These are phyloP conservation scores for Vigna reflexopilosa DNA, from an alignment of 306 rosid genomes.

Conservation along the genomic window DNA sequence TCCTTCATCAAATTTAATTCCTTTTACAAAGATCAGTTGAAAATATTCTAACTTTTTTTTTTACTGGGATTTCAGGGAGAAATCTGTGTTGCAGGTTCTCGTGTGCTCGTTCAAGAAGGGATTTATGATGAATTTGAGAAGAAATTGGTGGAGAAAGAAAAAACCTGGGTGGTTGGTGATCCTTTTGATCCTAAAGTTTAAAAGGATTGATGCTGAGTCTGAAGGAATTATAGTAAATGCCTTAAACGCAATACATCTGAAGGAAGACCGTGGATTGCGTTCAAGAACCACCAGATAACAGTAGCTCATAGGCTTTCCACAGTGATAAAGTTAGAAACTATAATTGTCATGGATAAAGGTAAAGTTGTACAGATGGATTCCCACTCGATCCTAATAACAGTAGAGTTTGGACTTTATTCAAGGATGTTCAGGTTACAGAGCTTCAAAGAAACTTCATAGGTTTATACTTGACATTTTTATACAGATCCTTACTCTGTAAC, in stretches of 20 bases:
- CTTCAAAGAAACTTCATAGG: conserved; percentile 52
- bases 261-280: conserved; percentile 49
- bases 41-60: not conserved
- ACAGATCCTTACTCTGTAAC: conserved; percentile 11
- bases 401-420: conserved; percentile 74
- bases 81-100: conserved; percentile 78
- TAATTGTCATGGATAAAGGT: conserved; percentile 80
- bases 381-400: conserved; percentile 63
- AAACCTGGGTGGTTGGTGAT: conserved; percentile 82
- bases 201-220: conserved; percentile 70
- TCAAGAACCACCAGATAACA: conserved; percentile 71
- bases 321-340: conserved; percentile 70
- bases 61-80: conserved; percentile 72
- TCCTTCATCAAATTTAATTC: not conserved
- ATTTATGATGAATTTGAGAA: conserved; percentile 79
- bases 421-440: conserved; percentile 71
- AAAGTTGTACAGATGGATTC: conserved; percentile 75
- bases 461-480: conserved; percentile 9
- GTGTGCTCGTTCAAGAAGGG: conserved; percentile 87
- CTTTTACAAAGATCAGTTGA: not conserved
- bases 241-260: conserved; percentile 59
- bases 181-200: conserved; percentile 80
- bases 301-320: conserved; percentile 90
- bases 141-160: conserved; percentile 64
- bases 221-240: conserved; percentile 73